phyloP scores from a whole-genome alignment of 106 monocot genomes.

The Gastrodia elata region DNA sequence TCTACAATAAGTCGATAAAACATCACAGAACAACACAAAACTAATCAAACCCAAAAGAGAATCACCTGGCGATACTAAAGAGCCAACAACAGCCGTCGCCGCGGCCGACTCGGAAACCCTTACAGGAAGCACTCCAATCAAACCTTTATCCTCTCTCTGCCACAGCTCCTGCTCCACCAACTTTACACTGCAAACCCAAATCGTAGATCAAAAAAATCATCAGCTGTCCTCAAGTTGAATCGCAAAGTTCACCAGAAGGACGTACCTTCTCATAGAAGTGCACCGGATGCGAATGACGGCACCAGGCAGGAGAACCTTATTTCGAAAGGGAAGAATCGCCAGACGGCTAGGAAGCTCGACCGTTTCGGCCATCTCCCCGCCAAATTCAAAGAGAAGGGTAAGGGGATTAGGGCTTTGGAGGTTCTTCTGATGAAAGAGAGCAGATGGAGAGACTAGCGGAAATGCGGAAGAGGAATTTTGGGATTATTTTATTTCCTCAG shows the following conservation, averaged over 20 bases:
- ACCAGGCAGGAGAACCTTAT: conserved; percentile 92
- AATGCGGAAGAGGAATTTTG: not conserved
- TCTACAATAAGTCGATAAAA: not conserved
- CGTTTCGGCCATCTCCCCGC: conserved; percentile 60
- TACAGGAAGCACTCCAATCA: conserved; percentile 96
- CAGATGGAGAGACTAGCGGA: not conserved
- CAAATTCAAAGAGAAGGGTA: not conserved
- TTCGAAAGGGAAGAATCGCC: conserved; percentile 92
- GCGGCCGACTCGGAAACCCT: conserved; percentile 40
- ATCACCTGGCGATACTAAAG: conserved; percentile 60
- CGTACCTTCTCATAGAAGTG: conserved; percentile 81
- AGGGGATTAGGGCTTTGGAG: not conserved
- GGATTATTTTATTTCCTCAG: not conserved
- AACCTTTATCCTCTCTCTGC: conserved; percentile 95
- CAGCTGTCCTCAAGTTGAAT: not conserved
- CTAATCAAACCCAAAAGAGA: not conserved
- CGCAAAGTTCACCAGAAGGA: not conserved
- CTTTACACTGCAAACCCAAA: conserved; percentile 61
- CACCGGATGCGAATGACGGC: conserved; percentile 95
- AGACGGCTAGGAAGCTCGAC: conserved; percentile 86
- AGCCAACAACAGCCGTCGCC: conserved; percentile 25
- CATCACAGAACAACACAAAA: not conserved
- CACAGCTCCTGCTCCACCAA: conserved; percentile 96
- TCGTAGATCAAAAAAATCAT: not conserved
- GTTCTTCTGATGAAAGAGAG: not conserved